Conservation (phyloP, 345 rosid genomes). For the Gossypium longicalyx region DNA sequence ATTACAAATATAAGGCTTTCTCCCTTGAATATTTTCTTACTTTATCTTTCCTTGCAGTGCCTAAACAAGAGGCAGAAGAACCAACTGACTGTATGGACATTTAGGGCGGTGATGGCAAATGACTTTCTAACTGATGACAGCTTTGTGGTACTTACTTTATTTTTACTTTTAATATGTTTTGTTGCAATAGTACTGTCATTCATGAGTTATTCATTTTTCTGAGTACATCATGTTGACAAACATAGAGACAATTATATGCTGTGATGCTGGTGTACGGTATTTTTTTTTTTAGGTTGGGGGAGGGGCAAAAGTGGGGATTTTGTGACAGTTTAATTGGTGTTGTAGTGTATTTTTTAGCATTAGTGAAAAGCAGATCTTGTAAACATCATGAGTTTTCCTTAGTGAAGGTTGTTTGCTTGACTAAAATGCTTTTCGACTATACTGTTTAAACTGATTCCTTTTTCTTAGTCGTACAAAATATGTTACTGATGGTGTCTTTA, state of each 20-base stretch:
- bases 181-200: neutral
- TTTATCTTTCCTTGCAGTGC: conserved; percentile 41
- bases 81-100: conserved; percentile 61
- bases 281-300: neutral
- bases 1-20: neutral
- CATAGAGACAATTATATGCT: neutral
- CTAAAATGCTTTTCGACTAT: neutral
- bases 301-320: neutral
- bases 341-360: neutral
- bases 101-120: conserved; percentile 79
- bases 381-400: neutral
- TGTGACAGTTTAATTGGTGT: neutral
- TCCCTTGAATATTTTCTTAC: conserved; percentile 21
- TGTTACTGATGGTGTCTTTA: neutral
- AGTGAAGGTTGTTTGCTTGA: neutral
- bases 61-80: conserved; percentile 68
- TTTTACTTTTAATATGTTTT: conserved; percentile 11
- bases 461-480: neutral
- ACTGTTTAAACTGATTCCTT: neutral
- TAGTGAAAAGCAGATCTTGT: neutral
- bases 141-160: conserved; percentile 64
- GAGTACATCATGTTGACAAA: neutral
- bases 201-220: conserved; percentile 7
- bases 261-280: neutral
- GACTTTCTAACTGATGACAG: conserved; percentile 94